Conservation (phyloP, 768 basidiomycete species). For the Mrakia blollopis region DNA sequence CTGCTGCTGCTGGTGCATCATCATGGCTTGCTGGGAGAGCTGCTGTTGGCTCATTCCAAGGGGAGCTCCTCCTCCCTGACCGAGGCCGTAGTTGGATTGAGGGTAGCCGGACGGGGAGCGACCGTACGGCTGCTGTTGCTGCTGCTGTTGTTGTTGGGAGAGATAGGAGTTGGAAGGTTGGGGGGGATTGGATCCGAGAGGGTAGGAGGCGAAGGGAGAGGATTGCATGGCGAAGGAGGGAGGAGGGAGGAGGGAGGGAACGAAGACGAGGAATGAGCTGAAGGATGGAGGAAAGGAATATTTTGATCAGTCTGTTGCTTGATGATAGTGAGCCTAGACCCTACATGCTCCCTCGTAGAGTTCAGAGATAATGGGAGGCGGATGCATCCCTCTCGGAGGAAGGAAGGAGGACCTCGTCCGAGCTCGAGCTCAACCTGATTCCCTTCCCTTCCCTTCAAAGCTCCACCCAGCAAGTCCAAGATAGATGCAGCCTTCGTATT, state of each 20-base stretch:
- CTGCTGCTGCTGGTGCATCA: constrained; percentile 15
- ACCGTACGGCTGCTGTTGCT: constrained; percentile 11
- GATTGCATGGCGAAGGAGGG: constrained; percentile 8
- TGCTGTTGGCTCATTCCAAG: neutral
- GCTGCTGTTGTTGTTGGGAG: neutral
- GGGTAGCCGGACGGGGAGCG: constrained; percentile 2
- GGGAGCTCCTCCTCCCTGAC: neutral
- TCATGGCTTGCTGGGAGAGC: neutral
- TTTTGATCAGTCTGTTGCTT: too few relatives aligned
- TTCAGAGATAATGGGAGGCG: too few relatives aligned
- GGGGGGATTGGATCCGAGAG: neutral
- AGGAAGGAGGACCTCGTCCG: too few relatives aligned
- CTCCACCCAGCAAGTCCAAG: too few relatives aligned
- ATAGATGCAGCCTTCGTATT: too few relatives aligned
- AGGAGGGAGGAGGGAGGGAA: neutral
- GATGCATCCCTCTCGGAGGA: too few relatives aligned
- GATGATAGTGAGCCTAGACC: too few relatives aligned
- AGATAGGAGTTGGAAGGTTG: neutral
- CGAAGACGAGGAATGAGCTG: neutral
- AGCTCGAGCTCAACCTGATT: too few relatives aligned
- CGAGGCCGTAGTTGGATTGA: constrained; percentile 3
- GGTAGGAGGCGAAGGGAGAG: constrained; percentile 16
- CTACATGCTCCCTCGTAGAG: too few relatives aligned
- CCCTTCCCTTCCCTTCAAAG: too few relatives aligned
- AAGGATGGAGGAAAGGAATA: neutral